A percentile compares a stretch with the other conserved stretches of the same genome.
Conservation (phyloP, 176 grass and related monocot species). For the Carex scoparia region DNA sequence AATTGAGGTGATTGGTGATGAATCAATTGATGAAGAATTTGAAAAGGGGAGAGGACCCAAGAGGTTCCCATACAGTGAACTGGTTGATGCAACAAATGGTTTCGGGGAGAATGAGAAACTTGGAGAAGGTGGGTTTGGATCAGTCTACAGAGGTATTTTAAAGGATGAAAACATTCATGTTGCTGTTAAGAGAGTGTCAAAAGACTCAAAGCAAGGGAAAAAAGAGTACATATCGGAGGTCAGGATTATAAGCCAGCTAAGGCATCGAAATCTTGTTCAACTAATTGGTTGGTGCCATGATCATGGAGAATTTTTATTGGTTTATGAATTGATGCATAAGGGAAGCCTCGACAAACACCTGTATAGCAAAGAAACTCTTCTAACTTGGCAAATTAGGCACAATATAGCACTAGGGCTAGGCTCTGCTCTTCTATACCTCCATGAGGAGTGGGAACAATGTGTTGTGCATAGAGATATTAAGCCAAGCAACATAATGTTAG, state of each 20-base stretch:
- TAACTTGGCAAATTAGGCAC: conserved; percentile 32
- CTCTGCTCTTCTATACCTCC: background rate
- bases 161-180: too few species aligned
- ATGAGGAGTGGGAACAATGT: background rate
- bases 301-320: conserved; percentile 6
- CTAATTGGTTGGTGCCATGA: conserved; percentile 48
- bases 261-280: conserved; percentile 5
- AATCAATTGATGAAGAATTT: background rate
- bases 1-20: background rate
- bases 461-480: conserved; percentile 5
- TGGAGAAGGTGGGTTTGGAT: too few species aligned
- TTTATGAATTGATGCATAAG: conserved; percentile 51
- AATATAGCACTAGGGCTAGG: background rate
- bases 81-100: background rate
- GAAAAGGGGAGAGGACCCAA: conserved; percentile 1
- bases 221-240: too few species aligned
- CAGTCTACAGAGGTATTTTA: too few species aligned
- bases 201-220: too few species aligned
- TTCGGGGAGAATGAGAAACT: too few species aligned
- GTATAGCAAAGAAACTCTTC: background rate
- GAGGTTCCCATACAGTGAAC: background rate
- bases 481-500: conserved; percentile 2
- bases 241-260: too few species aligned
- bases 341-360: conserved; percentile 30
- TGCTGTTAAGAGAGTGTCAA: too few species aligned